These are phyloP conservation scores for Daedalea quercina DNA, from an alignment of 768 basidiomycete genomes.

Conservation along the genomic window DNA sequence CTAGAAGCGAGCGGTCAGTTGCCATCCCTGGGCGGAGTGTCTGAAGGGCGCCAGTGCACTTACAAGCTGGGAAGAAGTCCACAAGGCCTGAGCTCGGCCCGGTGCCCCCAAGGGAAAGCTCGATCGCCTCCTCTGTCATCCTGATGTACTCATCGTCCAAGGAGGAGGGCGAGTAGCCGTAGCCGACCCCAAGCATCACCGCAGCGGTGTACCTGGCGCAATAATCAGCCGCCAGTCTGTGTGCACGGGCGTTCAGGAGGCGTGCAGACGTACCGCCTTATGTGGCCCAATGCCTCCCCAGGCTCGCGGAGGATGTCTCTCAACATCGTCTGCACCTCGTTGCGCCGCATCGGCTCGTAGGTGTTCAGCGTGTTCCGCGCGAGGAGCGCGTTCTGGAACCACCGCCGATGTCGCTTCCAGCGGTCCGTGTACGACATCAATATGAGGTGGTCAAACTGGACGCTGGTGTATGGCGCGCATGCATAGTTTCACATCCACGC, in stretches of 20 bases:
- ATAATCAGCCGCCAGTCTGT: background rate
- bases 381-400: constrained; percentile 16
- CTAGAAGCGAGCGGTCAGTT: background rate
- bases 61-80: constrained; percentile 15
- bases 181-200: constrained; percentile 8
- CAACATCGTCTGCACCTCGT: constrained; percentile 21
- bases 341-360: constrained; percentile 19
- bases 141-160: constrained; percentile 11
- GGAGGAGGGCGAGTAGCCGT: constrained; percentile 4
- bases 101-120: constrained; percentile 4
- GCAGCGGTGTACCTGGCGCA: constrained; percentile 6
- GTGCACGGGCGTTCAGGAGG: background rate
- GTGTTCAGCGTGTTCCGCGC: constrained; percentile 9
- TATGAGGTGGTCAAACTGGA: constrained; percentile 8
- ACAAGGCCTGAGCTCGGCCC: constrained; percentile 11
- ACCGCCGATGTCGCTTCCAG: constrained; percentile 22
- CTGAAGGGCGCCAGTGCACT: background rate
- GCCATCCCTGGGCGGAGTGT: too few species aligned
- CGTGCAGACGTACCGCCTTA: constrained; percentile 7
- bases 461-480: constrained; percentile 11
- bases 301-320: constrained; percentile 20
- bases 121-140: constrained; percentile 8
- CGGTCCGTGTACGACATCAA: constrained; percentile 20
- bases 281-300: constrained; percentile 18
- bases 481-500: too few species aligned